Evolutionary conservation across 805 yeast species (phyloP).

Genomic region (Candida argentea): DNA sequence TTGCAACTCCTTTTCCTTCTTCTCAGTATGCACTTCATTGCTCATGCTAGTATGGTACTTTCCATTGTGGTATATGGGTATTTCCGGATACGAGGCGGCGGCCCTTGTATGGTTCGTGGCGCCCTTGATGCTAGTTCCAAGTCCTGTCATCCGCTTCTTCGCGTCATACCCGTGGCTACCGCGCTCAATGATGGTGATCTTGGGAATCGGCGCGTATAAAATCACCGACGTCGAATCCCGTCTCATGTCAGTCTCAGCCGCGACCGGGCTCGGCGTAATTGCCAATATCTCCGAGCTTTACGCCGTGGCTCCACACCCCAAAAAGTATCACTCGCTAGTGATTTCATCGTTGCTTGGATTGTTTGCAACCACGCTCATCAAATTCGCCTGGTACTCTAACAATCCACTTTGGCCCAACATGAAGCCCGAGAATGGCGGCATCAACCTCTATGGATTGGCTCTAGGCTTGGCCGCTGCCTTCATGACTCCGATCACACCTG

Average conservation of each 20-base stretch:
- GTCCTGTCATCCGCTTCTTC: slow-evolving; percentile 26
- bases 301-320: slow-evolving; percentile 17
- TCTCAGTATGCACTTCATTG: slow-evolving; percentile 77
- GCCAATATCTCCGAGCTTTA: slow-evolving; percentile 48
- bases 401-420: slow-evolving; percentile 96
- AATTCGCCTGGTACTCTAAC: slow-evolving; percentile 69
- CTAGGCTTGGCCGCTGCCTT: slow-evolving; percentile 56
- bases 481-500: slow-evolving; percentile 38
- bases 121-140: slow-evolving; percentile 44
- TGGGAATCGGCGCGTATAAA: slow-evolving; percentile 70
- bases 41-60: slow-evolving; percentile 91
- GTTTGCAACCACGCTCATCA: slow-evolving; percentile 60
- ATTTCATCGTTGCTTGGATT: slow-evolving; percentile 63
- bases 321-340: slow-evolving; percentile 34
- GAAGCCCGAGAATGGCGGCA: slow-evolving; percentile 80
- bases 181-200: slow-evolving; percentile 41
- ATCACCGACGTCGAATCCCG: slow-evolving; percentile 62
- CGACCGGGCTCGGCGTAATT: slow-evolving; percentile 52
- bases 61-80: slow-evolving; percentile 97
- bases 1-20: slow-evolving; percentile 66
- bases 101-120: slow-evolving; percentile 42
- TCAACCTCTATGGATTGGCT: slow-evolving; percentile 58
- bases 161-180: slow-evolving; percentile 41
- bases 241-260: slow-evolving; percentile 55
- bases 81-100: slow-evolving; percentile 84